Evolutionary conservation across 139 green algal species (phyloP).

Genomic region (Parachlorella kessleri): DNA sequence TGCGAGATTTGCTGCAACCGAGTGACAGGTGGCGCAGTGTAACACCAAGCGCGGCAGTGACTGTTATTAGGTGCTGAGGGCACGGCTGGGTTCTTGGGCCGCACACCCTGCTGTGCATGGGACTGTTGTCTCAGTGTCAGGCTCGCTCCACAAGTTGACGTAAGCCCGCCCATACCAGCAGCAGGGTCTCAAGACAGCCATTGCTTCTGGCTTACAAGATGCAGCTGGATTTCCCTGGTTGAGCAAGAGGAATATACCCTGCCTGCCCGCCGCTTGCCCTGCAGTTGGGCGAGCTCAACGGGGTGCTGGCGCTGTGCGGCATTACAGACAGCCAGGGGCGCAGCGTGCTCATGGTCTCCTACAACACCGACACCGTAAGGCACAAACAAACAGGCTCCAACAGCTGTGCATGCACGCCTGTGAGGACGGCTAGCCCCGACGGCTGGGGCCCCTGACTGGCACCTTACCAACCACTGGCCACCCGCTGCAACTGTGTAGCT

Average conservation of each 20-base stretch:
- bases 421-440: too few relatives aligned
- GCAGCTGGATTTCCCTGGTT: neutral
- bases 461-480: too few relatives aligned
- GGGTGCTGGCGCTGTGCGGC: slow-evolving; percentile 53
- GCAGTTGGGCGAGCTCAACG: slow-evolving; percentile 14
- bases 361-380: slow-evolving; percentile 51
- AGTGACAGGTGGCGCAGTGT: neutral
- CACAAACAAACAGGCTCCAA: too few relatives aligned
- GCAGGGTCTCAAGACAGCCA: too few relatives aligned
- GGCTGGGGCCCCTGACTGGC: too few relatives aligned
- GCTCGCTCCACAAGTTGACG: too few relatives aligned
- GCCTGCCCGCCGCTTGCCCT: neutral
- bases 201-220: too few relatives aligned
- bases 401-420: too few relatives aligned
- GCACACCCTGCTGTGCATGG: too few relatives aligned
- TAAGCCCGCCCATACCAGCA: too few relatives aligned
- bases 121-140: too few relatives aligned
- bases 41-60: neutral
- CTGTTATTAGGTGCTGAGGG: neutral
- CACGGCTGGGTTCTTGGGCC: neutral
- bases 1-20: neutral
- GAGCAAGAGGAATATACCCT: neutral
- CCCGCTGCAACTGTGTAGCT: too few relatives aligned
- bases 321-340: slow-evolving; percentile 39
- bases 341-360: slow-evolving; percentile 56